Percentiles rank a stretch among this genome's conserved stretches.
Conservation (phyloP, 2,329 filamentous ascomycete species). For the Talaromyces sp. region DNA sequence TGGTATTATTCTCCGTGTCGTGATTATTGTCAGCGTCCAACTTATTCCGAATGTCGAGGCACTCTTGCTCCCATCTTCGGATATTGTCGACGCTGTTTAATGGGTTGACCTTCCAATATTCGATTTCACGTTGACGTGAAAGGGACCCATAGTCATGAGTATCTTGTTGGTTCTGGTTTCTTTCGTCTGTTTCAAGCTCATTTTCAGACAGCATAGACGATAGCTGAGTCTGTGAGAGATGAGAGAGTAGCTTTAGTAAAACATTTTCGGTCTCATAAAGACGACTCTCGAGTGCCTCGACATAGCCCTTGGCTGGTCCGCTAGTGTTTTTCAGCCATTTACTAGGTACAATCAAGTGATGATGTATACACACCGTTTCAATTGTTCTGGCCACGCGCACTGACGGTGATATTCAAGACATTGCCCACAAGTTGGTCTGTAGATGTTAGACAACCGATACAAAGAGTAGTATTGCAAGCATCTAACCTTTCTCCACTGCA, state of each 20-base stretch:
- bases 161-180: constrained; percentile 6
- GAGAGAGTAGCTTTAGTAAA: constrained; percentile 33
- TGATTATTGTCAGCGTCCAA: not conserved
- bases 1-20: not conserved
- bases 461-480: constrained; percentile 2
- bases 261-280: constrained; percentile 39
- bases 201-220: constrained; percentile 17
- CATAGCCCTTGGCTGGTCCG: constrained; percentile 45
- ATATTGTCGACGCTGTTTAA: constrained; percentile 29
- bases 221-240: constrained; percentile 29
- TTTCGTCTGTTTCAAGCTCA: constrained; percentile 4
- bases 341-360: not conserved
- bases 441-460: constrained; percentile 1
- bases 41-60: constrained; percentile 6
- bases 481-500: constrained; percentile 38
- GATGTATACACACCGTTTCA: constrained; percentile 28
- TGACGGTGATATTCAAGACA: constrained; percentile 29
- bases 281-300: constrained; percentile 41
- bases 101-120: constrained; percentile 36
- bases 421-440: constrained; percentile 32
- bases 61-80: constrained; percentile 33
- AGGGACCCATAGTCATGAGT: constrained; percentile 18
- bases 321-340: constrained; percentile 19
- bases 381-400: constrained; percentile 36
- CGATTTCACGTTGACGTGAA: constrained; percentile 27